A percentile compares a stretch with the other conserved stretches of the same genome.
phyloP scores from a whole-genome alignment of 495 filamentous ascomycete genomes.

The Podospora pseudoanserina region DNA sequence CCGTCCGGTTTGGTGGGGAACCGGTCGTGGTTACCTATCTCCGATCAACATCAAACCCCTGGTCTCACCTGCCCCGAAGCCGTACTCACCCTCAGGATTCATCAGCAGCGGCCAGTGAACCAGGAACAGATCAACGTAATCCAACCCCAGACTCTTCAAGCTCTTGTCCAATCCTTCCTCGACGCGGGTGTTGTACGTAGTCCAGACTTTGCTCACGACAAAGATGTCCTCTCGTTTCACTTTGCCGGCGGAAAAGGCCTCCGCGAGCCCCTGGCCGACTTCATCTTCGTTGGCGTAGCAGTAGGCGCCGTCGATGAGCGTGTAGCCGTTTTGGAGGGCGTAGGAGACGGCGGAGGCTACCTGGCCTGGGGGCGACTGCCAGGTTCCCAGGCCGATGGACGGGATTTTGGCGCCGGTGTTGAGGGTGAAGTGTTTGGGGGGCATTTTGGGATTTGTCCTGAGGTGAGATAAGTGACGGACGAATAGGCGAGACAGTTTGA shows the following conservation, averaged over 20 bases:
- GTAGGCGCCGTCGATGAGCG: conserved; percentile 58
- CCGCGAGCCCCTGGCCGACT: conserved; percentile 52
- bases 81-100: conserved; percentile 60
- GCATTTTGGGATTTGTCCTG: conserved; percentile 34
- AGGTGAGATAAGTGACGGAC: not conserved
- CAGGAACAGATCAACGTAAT: conserved; percentile 80
- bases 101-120: conserved; percentile 81
- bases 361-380: conserved; percentile 67
- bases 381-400: conserved; percentile 70
- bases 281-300: conserved; percentile 60
- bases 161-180: conserved; percentile 66
- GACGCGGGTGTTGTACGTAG: conserved; percentile 66
- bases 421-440: conserved; percentile 58
- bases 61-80: conserved; percentile 2
- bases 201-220: conserved; percentile 81
- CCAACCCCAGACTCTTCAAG: conserved; percentile 65
- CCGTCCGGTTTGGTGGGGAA: conserved; percentile 73
- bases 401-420: conserved; percentile 76
- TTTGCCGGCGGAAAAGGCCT: conserved; percentile 63
- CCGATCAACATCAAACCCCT: not conserved
- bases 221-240: conserved; percentile 76
- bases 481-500: conserved; percentile 4
- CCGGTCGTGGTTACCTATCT: conserved; percentile 64
- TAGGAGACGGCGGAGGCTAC: conserved; percentile 51
- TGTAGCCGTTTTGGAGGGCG: conserved; percentile 61